A percentile compares a stretch with the other conserved stretches of the same genome.
phyloP scores from a whole-genome alignment of 1,284 basidiomycete species.

The Marasmius sp. region DNA sequence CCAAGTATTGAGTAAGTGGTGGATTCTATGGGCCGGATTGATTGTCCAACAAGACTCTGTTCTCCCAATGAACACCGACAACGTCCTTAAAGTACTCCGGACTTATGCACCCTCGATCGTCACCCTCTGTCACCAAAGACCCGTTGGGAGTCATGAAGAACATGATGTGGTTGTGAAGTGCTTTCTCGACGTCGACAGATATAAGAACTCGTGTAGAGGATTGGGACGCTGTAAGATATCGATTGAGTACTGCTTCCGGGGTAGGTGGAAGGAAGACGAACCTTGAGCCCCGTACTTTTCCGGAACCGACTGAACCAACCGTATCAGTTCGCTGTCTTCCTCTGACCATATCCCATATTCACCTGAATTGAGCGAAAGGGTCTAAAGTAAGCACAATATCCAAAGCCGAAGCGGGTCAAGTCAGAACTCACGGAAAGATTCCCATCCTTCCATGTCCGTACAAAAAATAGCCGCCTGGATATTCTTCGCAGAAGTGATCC shows the following conservation, averaged over 20 bases:
- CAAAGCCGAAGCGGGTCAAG: neutral
- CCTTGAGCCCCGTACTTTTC: constrained; percentile 6
- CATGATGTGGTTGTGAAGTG: neutral
- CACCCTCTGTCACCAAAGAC: constrained; percentile 7
- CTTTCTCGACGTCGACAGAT: constrained; percentile 7
- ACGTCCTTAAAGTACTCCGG: constrained; percentile 5
- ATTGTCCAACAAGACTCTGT: neutral
- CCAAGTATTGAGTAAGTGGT: neutral
- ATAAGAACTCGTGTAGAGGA: constrained; percentile 2
- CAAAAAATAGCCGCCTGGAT: neutral
- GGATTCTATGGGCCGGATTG: neutral
- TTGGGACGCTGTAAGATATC: neutral
- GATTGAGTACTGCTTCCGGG: neutral
- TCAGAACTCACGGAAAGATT: constrained; percentile 7
- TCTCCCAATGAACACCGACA: constrained; percentile 6
- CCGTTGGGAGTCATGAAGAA: constrained; percentile 2
- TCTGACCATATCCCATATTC: constrained; percentile 7
- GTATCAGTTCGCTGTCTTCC: constrained; percentile 4
- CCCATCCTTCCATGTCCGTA: constrained; percentile 2
- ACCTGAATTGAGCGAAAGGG: neutral
- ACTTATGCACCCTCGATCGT: constrained; percentile 3
- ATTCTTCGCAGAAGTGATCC: neutral
- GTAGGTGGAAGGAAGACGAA: neutral
- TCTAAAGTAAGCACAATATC: neutral
- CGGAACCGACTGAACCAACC: constrained; percentile 2